Percentiles rank a stretch among this genome's conserved stretches.
Conservation (phyloP, 176 grass and related monocot genomes). For the Raddia guianensis region DNA sequence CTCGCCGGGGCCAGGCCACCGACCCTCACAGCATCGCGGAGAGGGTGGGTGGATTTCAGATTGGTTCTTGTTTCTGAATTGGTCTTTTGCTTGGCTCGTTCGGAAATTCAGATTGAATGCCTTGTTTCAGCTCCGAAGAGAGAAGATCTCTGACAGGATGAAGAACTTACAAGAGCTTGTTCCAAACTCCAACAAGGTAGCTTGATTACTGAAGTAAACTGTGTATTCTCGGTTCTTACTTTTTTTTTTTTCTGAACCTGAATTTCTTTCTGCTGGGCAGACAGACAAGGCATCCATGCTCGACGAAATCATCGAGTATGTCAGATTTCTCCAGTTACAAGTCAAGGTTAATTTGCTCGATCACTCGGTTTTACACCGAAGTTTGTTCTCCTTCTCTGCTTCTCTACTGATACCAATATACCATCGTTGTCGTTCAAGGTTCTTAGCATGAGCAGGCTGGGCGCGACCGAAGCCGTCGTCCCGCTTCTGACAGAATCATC, state of each 20-base stretch:
- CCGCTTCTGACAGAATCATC: slow-evolving; percentile 67
- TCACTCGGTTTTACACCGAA: not conserved
- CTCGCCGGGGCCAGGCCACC: slow-evolving; percentile 50
- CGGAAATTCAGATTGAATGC: not conserved
- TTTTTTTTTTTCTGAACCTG: slow-evolving; percentile 24
- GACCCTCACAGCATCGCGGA: slow-evolving; percentile 59
- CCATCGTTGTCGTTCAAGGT: slow-evolving; percentile 45
- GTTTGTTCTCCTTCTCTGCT: not conserved
- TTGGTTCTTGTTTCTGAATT: not conserved
- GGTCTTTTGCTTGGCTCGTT: not conserved
- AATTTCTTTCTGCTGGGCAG: slow-evolving; percentile 31
- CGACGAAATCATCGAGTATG: slow-evolving; percentile 84
- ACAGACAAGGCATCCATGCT: slow-evolving; percentile 86
- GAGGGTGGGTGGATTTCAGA: slow-evolving; percentile 12
- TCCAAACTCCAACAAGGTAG: slow-evolving; percentile 76
- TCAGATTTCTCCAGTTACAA: slow-evolving; percentile 87
- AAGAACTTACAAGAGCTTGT: slow-evolving; percentile 75
- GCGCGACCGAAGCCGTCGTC: slow-evolving; percentile 65
- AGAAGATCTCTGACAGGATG: slow-evolving; percentile 86
- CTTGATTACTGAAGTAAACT: not conserved
- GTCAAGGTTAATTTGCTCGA: slow-evolving; percentile 50
- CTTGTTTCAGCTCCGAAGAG: slow-evolving; percentile 60
- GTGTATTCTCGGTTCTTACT: not conserved
- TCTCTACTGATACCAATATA: slow-evolving; percentile 3
- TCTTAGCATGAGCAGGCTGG: slow-evolving; percentile 84